Evolutionary conservation across 176 grass and related monocot species (phyloP), one percentile per base, ranked within the genome.

Genomic region (Olyra latifolia): DNA sequence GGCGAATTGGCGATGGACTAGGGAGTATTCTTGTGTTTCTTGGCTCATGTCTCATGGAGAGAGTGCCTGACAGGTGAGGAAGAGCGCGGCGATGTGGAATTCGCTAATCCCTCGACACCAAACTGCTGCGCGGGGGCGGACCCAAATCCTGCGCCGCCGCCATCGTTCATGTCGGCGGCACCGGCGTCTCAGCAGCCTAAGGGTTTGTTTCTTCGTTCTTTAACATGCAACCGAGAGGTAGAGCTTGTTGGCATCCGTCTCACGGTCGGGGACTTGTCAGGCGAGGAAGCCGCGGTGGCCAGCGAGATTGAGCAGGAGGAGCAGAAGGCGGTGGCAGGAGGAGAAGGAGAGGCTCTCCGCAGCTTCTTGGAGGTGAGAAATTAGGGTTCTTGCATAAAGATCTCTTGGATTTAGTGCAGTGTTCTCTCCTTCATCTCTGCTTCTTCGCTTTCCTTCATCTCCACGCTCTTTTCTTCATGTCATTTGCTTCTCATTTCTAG

Each of bases 351-450:
- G 49, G 59, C 58, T n/a, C 78, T 86, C 32, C 72, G 78, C 6
- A 58, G 0, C 41, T 86, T 89, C 59, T 35, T 82, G 14, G 66
- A 89, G 78, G 83, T 89, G 43, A 13, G 28, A 5, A 49, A 25
- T 72, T 19, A 23, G 27, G 1, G 3, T 65, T 74, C 28, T 55
- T 32, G 0, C 13, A 17, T 39, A 48, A 35, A 64, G 59, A 66
- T 80, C 66, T 53, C 39, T 66, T 67, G 15, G n/a, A 35, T 32
- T 72, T 12, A 44, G 4, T 64, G 3, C 3, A 10, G 4, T 2
- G 44, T 19, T 48, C 0, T 6, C 43, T 29, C 44, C 27, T 22
- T 48, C n/a, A 62, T 32, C 24, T 62, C 41, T 9, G 38, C 11
- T 35, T 23, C 32, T 6, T 41, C 15, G 10, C 55, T 55, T 54